Base-by-base conservation (phyloP, 805 yeast genomes). In the Hagleromyces aurorensis region DNA sequence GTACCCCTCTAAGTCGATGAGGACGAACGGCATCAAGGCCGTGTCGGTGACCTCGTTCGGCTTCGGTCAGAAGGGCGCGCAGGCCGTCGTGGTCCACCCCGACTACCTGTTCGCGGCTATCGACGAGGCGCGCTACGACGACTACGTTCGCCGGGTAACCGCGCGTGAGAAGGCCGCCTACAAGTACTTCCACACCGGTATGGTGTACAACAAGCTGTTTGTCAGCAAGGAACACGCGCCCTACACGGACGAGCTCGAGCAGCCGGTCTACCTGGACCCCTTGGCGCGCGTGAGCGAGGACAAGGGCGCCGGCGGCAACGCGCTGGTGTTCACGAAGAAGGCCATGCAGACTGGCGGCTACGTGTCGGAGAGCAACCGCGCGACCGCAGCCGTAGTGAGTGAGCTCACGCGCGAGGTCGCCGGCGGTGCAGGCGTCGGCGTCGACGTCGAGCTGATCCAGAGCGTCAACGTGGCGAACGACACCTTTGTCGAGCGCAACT, bases 31-130 rank as follows among this genome's bases (percentile, higher is more conserved):
- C 59, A 72, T 91, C 57, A 91, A 89, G 70, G 99, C 99, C 37
- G 94, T 83, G 34, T 83, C 96, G 21, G 76, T 91, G 28, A 91
- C 97, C 5, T 91, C 99, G 2, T 91, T 91, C 59, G 99, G 99
- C 61, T 91, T 91, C 60, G 99, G 99, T 59, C 99, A 91, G 69
- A 91, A 91, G 72, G 99, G 99, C 67, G 98, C 86, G 34, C 94
- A 86, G 62, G 96, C 95, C 27, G 64, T 91, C 57, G 81, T 77
- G 33, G 70, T 91, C 41, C 93, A 89, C 65, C 82, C 96, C 38
- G 96, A 89, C 63, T 91, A 86, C 73, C 70, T 93, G 62, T 85
- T 65, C 57, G 93, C 93, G 38, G 76, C 84, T 19, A 70, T 91
- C 54, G 78, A 78, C 53, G 71, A 73, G 61, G 56, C 64, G 21